Conservation (phyloP, 192 early-diverging fungal genomes). For the Jimgerdemannia lactiflua region DNA sequence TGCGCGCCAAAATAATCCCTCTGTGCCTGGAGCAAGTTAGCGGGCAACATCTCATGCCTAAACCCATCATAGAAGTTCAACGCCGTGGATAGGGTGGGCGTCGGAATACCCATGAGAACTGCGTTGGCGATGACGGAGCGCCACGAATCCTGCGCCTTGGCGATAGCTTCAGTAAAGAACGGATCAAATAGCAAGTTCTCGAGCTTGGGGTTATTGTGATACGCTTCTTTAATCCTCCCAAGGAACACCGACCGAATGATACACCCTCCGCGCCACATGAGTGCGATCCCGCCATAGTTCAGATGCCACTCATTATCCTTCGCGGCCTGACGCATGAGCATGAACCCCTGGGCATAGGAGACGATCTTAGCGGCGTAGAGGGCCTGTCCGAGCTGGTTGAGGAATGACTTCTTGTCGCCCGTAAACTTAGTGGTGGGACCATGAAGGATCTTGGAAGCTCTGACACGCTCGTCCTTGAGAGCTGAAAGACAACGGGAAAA, state of each 20-base stretch:
- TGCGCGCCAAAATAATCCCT: slow-evolving; percentile 99
- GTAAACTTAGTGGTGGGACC: slow-evolving; percentile 72
- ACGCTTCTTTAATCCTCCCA: slow-evolving; percentile 96
- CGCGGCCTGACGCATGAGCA: slow-evolving; percentile 96
- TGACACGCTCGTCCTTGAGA: slow-evolving; percentile 93
- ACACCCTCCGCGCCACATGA: slow-evolving; percentile 99
- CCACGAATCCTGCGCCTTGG: slow-evolving; percentile 82
- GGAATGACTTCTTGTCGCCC: slow-evolving; percentile 87
- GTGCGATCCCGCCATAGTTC: slow-evolving; percentile 95
- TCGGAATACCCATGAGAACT: slow-evolving; percentile 81
- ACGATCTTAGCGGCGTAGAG: slow-evolving; percentile 98
- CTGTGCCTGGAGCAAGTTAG: slow-evolving; percentile 96
- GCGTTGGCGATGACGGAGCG: slow-evolving; percentile 83
- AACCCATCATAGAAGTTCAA: slow-evolving; percentile 98
- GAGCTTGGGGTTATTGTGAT: slow-evolving; percentile 82
- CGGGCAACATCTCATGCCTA: slow-evolving; percentile 84
- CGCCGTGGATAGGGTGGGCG: slow-evolving; percentile 87
- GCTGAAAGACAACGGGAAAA: slow-evolving; percentile 96
- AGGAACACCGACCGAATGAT: slow-evolving; percentile 98
- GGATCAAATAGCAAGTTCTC: slow-evolving; percentile 93
- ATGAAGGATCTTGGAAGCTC: slow-evolving; percentile 81
- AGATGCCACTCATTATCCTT: slow-evolving; percentile 91
- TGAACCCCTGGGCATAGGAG: slow-evolving; percentile 98
- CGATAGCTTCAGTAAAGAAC: slow-evolving; percentile 94
- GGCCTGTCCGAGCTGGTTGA: slow-evolving; percentile 88